These are phyloP conservation scores for Trichoderma afroharzianum DNA, from an alignment of 2,329 filamentous ascomycete species.

Conservation along the genomic window DNA sequence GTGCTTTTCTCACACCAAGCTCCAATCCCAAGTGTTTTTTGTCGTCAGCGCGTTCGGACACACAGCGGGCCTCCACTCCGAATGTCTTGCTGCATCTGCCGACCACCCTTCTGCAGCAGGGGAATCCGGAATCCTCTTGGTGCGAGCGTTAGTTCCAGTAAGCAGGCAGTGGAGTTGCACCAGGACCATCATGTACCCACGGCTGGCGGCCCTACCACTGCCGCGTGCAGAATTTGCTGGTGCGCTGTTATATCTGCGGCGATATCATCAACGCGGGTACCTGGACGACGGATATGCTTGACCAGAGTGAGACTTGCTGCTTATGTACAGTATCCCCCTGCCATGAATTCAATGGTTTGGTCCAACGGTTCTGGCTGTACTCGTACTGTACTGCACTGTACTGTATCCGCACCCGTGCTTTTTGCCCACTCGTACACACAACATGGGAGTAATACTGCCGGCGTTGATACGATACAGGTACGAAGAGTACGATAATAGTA, in stretches of 20 bases:
- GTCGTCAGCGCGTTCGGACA: conserved; percentile 4
- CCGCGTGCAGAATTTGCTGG: not conserved
- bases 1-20: not conserved
- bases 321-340: conserved; percentile 2
- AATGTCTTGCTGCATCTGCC: conserved; percentile 14
- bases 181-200: not conserved
- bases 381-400: not conserved
- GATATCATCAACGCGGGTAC: not conserved
- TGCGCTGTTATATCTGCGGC: not conserved
- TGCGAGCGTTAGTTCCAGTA: not conserved
- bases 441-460: not conserved
- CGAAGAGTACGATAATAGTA: not conserved
- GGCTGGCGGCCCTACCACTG: not conserved
- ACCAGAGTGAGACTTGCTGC: conserved; percentile 1
- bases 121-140: conserved; percentile 1
- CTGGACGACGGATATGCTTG: not conserved
- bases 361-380: not conserved
- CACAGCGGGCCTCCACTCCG: conserved; percentile 10
- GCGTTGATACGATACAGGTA: not conserved
- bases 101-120: conserved; percentile 9
- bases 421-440: no score
- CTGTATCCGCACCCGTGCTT: not conserved
- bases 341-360: not conserved
- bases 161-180: conserved; percentile 5
- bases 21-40: not conserved